Evolutionary conservation across 352 stramenopile species (phyloP).

Genomic region (Globisporangium apiculatum): DNA sequence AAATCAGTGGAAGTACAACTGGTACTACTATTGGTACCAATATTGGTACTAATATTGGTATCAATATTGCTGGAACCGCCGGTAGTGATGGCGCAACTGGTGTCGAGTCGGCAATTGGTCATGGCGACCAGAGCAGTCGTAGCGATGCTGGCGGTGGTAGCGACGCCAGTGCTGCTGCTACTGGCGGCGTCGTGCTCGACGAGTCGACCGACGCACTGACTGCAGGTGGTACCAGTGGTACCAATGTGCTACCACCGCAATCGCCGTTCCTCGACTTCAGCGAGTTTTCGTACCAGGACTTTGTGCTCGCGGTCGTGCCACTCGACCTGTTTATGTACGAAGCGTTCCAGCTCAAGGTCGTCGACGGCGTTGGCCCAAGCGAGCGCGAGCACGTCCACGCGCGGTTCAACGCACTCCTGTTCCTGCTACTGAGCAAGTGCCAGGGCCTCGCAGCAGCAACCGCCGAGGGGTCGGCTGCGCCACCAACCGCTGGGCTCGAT

Average conservation of each 20-base stretch:
- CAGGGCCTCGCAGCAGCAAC: slow-evolving; percentile 26
- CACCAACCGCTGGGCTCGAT: slow-evolving; percentile 1
- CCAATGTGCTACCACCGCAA: background rate
- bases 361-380: slow-evolving; percentile 30
- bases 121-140: too few species aligned
- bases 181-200: slow-evolving; percentile 1
- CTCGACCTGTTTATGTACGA: slow-evolving; percentile 56
- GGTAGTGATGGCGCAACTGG: background rate
- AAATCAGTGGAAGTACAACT: slow-evolving; percentile 15
- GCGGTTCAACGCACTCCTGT: slow-evolving; percentile 29
- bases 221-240: background rate
- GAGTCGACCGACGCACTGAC: background rate
- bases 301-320: slow-evolving; percentile 34
- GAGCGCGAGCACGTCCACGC: slow-evolving; percentile 32
- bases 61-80: background rate
- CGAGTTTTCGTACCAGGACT: slow-evolving; percentile 50
- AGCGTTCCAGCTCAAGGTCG: slow-evolving; percentile 42
- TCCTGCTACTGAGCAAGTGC: slow-evolving; percentile 35
- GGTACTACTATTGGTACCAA: background rate
- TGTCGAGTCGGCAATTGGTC: background rate
- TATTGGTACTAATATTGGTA: background rate
- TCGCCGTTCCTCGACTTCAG: slow-evolving; percentile 18
- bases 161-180: background rate
- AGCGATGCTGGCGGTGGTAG: background rate
- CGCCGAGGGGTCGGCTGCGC: slow-evolving; percentile 22